Percentiles rank a stretch among this genome's conserved stretches.
Evolutionary conservation across 371 early-diverging fungal species (phyloP).

Genomic region (Rhizopus delemar): DNA sequence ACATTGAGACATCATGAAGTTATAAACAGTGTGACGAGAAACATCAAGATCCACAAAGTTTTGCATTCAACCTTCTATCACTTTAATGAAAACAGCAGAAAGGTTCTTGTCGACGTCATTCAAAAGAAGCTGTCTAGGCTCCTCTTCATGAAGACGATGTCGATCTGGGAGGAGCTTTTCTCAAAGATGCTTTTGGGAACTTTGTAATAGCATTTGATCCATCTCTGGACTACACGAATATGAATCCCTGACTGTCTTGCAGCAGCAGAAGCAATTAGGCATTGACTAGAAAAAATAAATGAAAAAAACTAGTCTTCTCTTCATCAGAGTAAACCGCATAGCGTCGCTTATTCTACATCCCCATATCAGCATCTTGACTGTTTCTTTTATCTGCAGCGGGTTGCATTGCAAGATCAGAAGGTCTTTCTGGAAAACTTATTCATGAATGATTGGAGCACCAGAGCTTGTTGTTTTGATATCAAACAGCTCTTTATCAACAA

Average conservation of each 20-base stretch:
- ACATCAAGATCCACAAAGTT: slow-evolving; percentile 17
- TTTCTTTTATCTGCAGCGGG: neutral
- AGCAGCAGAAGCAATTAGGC: slow-evolving; percentile 17
- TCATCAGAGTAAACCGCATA: slow-evolving; percentile 19
- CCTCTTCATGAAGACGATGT: slow-evolving; percentile 4
- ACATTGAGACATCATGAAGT: slow-evolving; percentile 12
- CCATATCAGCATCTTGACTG: neutral
- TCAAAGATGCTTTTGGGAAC: slow-evolving; percentile 25
- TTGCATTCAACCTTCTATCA: slow-evolving; percentile 7
- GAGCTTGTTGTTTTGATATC: too few species aligned
- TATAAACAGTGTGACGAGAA: slow-evolving; percentile 1
- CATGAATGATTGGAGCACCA: too few species aligned
- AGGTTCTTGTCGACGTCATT: slow-evolving; percentile 11
- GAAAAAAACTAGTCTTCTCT: slow-evolving; percentile 21
- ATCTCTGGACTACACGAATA: slow-evolving; percentile 17
- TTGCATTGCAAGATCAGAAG: slow-evolving; percentile 1
- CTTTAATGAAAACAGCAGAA: slow-evolving; percentile 17
- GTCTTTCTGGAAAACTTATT: slow-evolving; percentile 11
- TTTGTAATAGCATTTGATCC: slow-evolving; percentile 16
- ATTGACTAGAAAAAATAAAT: slow-evolving; percentile 13
- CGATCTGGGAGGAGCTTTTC: slow-evolving; percentile 7
- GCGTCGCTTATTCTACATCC: neutral
- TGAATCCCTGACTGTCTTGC: slow-evolving; percentile 21
- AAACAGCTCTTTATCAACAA: slow-evolving; percentile 2
- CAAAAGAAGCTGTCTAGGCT: slow-evolving; percentile 8